Evolutionary conservation across 768 basidiomycete genomes (phyloP).

Genomic region (Leccinum truebloodii): DNA sequence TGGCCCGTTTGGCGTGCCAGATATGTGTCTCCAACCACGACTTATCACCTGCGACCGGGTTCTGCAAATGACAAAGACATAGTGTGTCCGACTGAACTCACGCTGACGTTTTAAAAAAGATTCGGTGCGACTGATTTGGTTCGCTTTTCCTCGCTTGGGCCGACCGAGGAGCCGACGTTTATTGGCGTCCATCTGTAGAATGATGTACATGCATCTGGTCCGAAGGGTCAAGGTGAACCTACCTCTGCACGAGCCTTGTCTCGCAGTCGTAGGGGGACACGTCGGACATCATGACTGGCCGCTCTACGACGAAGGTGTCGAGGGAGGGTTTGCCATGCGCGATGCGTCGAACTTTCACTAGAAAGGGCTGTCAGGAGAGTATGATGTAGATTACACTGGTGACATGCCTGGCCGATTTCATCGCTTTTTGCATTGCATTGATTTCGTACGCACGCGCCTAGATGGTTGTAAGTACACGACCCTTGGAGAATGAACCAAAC

Average conservation of each 20-base stretch:
- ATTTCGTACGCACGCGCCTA: constrained; percentile 91
- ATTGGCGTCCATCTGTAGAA: constrained; percentile 52
- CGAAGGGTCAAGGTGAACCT: constrained; percentile 12
- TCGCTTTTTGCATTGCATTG: constrained; percentile 83
- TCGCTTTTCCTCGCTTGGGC: constrained; percentile 67
- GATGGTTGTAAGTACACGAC: neutral
- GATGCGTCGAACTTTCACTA: constrained; percentile 70
- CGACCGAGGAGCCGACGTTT: constrained; percentile 43
- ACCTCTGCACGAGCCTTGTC: constrained; percentile 86
- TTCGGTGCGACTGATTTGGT: constrained; percentile 57
- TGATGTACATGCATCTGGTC: constrained; percentile 32
- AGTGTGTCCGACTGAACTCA: constrained; percentile 31
- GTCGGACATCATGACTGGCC: constrained; percentile 91
- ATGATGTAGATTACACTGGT: rapidly evolving
- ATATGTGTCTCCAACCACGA: constrained; percentile 95
- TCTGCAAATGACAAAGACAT: neutral
- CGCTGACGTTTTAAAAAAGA: constrained; percentile 73
- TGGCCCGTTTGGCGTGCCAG: constrained; percentile 97
- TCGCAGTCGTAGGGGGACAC: constrained; percentile 83
- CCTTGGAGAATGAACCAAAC: constrained; percentile 7
- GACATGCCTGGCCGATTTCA: constrained; percentile 71
- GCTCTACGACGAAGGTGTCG: constrained; percentile 89
- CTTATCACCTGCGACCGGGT: constrained; percentile 62
- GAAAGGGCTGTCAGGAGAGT: neutral
- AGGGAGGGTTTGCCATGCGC: constrained; percentile 92